Base-by-base conservation (phyloP, 2,329 filamentous ascomycete genomes). In the Ophiocordyceps unilateralis region DNA sequence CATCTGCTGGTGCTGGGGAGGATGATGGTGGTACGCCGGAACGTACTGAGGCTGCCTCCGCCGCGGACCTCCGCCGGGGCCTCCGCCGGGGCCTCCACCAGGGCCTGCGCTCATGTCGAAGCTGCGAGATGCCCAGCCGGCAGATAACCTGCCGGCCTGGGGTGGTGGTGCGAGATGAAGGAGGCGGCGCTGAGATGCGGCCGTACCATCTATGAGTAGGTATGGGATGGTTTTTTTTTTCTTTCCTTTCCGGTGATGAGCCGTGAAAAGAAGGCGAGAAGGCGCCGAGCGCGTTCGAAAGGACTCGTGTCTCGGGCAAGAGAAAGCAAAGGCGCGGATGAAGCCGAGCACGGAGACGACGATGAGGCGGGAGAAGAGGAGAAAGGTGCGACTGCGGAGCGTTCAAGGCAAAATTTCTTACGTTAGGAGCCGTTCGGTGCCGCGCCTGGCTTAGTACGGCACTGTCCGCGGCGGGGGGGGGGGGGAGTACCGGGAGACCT, bases 121-220 rank as follows among this genome's bases (percentile, higher is more conserved):
- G 55, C 11, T 66, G 69, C 65, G 74, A 70, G 61, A 69, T 78
- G 76, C 72, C 80, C 80, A 75, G 77, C 77, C 76, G 78, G 76
- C 77, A 81, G 76, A 80, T 81, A 85, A 85, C 78, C 72, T 83
- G 74, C 75, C 77, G 76, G 74, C 73, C 65, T 74, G 70, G 72
- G 73, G 60, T 51, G 73, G 60, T 52, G 50, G 53, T 48, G 54
- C 51, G 49, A 50, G 50, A 51, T 51, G 49, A 52, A 51, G 56
- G 55, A 55, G 47, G 58, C 51, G 58, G 58, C 53, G 53, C 55
- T 56, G 48, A 45, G 47, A 49, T 50, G 57, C 58, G 58, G 60
- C 58, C 50, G 54, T 53, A 53, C 51, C 53, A 54, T 54, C 50
- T 43, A 50, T 17, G n/a, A 3, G n/a, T 17, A 4, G 24, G 9